These are phyloP conservation scores for Pseudoneurospora amorphoporcata DNA, from an alignment of 495 filamentous ascomycete species.

Conservation along the genomic window DNA sequence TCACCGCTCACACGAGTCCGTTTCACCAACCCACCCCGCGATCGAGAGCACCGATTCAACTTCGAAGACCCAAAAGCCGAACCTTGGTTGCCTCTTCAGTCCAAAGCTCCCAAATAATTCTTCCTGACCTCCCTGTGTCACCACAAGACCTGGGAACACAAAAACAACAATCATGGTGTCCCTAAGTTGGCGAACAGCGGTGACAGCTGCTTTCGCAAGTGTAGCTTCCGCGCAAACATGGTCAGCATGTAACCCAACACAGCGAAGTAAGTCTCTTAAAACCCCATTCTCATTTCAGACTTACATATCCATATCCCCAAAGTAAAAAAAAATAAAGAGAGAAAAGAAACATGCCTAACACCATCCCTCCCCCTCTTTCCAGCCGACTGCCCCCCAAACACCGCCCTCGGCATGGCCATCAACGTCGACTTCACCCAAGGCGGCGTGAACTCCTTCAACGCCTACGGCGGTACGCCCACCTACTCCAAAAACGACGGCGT, in stretches of 20 bases:
- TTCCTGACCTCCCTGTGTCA: not conserved
- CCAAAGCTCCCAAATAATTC: not conserved
- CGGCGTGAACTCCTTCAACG: conserved; percentile 56
- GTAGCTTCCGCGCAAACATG: conserved; percentile 20
- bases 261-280: conserved; percentile 10
- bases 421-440: conserved; percentile 73
- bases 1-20: not conserved
- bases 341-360: not conserved
- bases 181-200: conserved; percentile 10
- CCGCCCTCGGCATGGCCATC: conserved; percentile 71
- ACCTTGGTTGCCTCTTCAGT: not conserved
- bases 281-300: not conserved
- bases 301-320: not conserved
- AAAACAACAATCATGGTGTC: conserved; percentile 6
- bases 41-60: not conserved
- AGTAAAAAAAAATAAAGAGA: not conserved
- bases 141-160: not conserved
- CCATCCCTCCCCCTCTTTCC: not conserved
- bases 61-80: not conserved
- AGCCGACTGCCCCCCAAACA: conserved; percentile 58
- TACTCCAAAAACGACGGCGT: conserved; percentile 65
- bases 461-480: conserved; percentile 50
- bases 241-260: conserved; percentile 23
- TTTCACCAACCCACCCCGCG: not conserved
- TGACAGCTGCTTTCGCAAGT: conserved; percentile 4